Evolutionary conservation across 441 rosid genomes (phyloP), one percentile per base, ranked within the genome.

Genomic region (Melastoma candidum): DNA sequence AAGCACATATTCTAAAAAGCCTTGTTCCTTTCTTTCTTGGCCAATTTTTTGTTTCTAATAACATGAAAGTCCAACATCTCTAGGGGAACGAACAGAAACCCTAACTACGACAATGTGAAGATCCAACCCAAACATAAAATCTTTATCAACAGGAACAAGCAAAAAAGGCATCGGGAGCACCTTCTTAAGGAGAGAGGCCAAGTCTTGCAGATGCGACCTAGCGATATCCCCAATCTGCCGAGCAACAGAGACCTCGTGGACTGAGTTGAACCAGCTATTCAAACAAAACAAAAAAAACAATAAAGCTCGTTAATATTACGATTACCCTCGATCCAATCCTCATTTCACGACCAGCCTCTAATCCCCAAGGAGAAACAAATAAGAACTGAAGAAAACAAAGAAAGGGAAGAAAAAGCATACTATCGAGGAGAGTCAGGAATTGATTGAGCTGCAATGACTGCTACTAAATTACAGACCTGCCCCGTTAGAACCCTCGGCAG

Each of bases 151-250:
- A 8, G 50, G 17, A 24, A 32, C 24, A 26, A 50, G 27, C 17
- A 12, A 3, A 11, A 12, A 7, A 17, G 49, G 41, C 48, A 3
- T 9, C 43, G 43, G 46, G 14, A 13, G 44, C 54, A 93, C 99
- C 96, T 93, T 93, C 74, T 76, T 87, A 51, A 93, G 64, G 11
- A 93, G 88, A 54, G 96, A 86, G 70, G 66, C 74, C 74, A 93
- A 74, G 69, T 93, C 97, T 73, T 80, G 95, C 36, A 94, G 97
- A 72, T 84, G 97, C 47, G 95, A 83, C 71, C 83, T 89, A 0
- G 86, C 97, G 51, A 93, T 84, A 59, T 86, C 97, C 56, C 97
- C 99, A 72, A 93, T 89, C 80, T 86, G 99, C 67, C 82, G 77
- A 17, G 97, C 99, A 1, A 97, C 99, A 44, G 96, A 80, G 44